These are phyloP conservation scores for Amylostereum areolatum DNA, from an alignment of 1,284 basidiomycete species.

Conservation along the genomic window DNA sequence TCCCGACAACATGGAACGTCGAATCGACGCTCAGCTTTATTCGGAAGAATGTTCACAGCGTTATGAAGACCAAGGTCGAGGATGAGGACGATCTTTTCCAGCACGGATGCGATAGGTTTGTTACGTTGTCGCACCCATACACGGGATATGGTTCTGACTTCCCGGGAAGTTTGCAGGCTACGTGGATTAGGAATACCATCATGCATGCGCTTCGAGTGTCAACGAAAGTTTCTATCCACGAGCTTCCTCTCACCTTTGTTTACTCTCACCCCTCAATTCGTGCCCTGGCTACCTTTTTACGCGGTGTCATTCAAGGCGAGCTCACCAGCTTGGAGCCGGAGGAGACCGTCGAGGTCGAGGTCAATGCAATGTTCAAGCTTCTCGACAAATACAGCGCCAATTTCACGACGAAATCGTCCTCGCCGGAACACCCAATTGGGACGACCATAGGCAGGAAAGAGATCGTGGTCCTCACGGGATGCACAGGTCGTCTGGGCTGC, in stretches of 20 bases:
- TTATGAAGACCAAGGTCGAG: conserved; percentile 5
- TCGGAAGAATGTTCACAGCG: conserved; percentile 6
- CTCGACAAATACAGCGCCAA: conserved; percentile 1
- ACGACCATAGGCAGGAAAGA: too few relatives aligned
- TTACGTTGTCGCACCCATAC: not conserved
- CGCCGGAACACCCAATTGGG: too few relatives aligned
- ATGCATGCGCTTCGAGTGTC: conserved; percentile 6
- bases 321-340: not conserved
- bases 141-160: not conserved
- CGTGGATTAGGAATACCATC: conserved; percentile 12
- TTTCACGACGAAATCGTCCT: not conserved
- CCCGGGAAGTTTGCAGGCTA: conserved; percentile 9
- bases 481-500: conserved; percentile 9
- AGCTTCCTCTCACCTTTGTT: conserved; percentile 6
- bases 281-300: not conserved
- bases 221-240: not conserved
- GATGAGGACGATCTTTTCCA: conserved; percentile 16
- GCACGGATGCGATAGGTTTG: conserved; percentile 16
- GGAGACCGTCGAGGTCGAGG: not conserved
- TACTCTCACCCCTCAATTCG: conserved; percentile 7
- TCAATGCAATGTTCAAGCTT: not conserved
- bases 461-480: conserved; percentile 1
- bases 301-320: too few relatives aligned
- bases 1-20: conserved; percentile 9
- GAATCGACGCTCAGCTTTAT: conserved; percentile 8